Base-by-base conservation (phyloP, 164 flowering plant species). In the Buxus sempervirens region DNA sequence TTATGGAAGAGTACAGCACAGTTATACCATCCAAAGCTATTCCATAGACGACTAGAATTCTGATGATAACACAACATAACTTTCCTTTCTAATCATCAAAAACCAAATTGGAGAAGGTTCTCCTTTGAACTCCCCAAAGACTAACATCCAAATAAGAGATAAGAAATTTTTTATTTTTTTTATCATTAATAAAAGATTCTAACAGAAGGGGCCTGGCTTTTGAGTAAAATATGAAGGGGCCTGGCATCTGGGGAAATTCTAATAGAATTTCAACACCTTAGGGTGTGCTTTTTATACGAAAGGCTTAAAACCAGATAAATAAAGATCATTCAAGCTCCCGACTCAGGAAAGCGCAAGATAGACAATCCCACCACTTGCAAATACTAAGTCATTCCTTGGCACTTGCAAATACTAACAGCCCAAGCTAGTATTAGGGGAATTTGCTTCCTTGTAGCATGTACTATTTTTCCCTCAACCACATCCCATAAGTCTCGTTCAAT, bases 321-420 rank as follows among this genome's bases (percentile, higher is more conserved):
- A 57, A 54, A 87, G 87, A n/a, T 90, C 87, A 5, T 60, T 77
- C 77, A 85, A 81, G 76, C 75, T 84, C 71, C 72, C 76, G 27
- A 85, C 85, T 41, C 95, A 81, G 8, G 95, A 87, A 63, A 89
- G 85, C 13, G 86, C 88, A 45, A 83, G 87, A 79, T 86, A 89
- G 14, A 82, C 88, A 90, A 87, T 87, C 22, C 87, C 90, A 70
- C 58, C 77, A 41, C 83, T n/a, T n/a, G n/a, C 94, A 71, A 89
- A 89, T 16, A 85, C 85, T 27, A 79, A 53, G 84, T 84, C 88
- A 83, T 83, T 4, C 95, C 95, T 72, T 89, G 95, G 67, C 88
- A 87, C 72, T 89, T 87, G 72, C 85, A 91, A 73, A 89, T 69
- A 72, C 88, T 89, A 10, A 87, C 23, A 28, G 90, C 89, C 90